Conservation (phyloP, 345 rosid genomes). For the Adansonia digitata region DNA sequence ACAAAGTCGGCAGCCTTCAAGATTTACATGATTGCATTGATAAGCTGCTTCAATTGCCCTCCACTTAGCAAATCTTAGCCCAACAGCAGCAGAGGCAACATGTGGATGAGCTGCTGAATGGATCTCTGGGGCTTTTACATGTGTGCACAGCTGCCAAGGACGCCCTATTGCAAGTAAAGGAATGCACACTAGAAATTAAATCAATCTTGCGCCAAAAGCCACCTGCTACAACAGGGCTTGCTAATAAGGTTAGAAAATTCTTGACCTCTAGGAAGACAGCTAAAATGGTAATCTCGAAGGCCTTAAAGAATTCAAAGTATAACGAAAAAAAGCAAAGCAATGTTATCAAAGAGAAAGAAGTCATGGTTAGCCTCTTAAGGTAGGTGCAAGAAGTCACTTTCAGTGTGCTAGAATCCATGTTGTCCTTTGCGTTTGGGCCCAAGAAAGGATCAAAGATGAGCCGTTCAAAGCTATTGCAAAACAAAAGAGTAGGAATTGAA, state of each 20-base stretch:
- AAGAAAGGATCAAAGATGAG: background rate
- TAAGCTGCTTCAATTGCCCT: constrained; percentile 13
- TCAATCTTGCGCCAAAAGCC: constrained; percentile 27
- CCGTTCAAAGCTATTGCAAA: constrained; percentile 17
- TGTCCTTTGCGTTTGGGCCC: constrained; percentile 2
- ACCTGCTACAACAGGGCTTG: constrained; percentile 7
- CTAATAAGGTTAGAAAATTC: constrained; percentile 21
- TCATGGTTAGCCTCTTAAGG: background rate
- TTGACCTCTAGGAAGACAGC: constrained; percentile 10
- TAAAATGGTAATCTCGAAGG: constrained; percentile 17
- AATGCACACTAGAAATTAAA: constrained; percentile 26
- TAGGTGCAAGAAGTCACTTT: constrained; percentile 15
- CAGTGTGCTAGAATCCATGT: constrained; percentile 6
- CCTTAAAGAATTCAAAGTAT: constrained; percentile 10
- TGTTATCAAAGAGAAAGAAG: background rate
- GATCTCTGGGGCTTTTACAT: constrained; percentile 22
- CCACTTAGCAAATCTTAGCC: constrained; percentile 14
- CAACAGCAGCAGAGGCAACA: constrained; percentile 8
- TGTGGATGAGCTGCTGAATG: constrained; percentile 19
- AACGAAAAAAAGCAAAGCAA: background rate
- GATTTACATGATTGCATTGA: constrained; percentile 14
- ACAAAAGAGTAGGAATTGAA: background rate
- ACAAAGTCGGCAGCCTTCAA: constrained; percentile 1
- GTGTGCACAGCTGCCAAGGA: constrained; percentile 24
- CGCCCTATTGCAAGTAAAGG: constrained; percentile 27